phyloP scores from a whole-genome alignment of 257 asterid genomes.

The Thymus mandschuricus region DNA sequence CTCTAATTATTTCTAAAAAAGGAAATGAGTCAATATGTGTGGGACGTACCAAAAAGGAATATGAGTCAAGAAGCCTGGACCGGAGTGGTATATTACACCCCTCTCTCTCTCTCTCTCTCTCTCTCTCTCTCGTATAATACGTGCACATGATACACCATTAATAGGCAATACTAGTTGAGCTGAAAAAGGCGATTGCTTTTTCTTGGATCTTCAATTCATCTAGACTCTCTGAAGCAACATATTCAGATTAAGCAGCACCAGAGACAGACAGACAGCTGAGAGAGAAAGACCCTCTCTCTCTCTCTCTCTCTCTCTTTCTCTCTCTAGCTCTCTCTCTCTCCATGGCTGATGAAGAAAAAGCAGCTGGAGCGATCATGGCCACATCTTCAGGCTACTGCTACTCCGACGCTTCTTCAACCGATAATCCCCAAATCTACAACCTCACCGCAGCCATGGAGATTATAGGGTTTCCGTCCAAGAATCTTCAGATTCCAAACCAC shows the following conservation, averaged over 20 bases:
- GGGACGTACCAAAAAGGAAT: too few species aligned
- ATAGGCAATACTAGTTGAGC: constrained; percentile 31
- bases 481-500: constrained; percentile 15
- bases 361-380: constrained; percentile 32
- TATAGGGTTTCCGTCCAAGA: constrained; percentile 74
- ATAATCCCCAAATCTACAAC: constrained; percentile 62
- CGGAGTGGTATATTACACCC: too few species aligned
- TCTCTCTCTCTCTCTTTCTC: not conserved
- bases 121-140: not conserved
- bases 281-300: not conserved
- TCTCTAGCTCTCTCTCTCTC: not conserved
- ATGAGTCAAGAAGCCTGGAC: too few species aligned
- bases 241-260: not conserved
- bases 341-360: constrained; percentile 44
- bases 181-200: constrained; percentile 28
- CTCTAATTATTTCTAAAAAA: too few species aligned
- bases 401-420: constrained; percentile 40
- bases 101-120: constrained; percentile 39
- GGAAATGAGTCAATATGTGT: too few species aligned
- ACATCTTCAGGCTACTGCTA: constrained; percentile 49
- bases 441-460: constrained; percentile 56
- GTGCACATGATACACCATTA: constrained; percentile 28
- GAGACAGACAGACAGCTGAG: not conserved
- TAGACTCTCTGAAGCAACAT: constrained; percentile 11
- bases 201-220: constrained; percentile 18